Evolutionary conservation across 306 rosid species (phyloP).

Genomic region (Calophaca sinica): DNA sequence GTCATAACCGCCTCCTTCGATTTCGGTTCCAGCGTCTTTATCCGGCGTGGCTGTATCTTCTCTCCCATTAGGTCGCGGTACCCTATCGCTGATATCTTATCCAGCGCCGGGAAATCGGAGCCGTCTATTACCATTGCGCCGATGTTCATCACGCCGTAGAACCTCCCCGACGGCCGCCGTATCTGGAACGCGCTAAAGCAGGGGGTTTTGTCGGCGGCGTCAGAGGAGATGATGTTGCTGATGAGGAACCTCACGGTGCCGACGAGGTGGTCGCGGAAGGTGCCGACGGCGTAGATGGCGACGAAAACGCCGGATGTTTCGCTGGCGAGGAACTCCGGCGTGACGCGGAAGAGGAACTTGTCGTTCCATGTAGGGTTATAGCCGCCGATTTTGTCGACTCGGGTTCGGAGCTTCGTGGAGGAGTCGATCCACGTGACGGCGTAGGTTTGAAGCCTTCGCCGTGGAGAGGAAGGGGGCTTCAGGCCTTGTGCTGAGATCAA

Average conservation of each 20-base stretch:
- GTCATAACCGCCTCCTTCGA: neutral
- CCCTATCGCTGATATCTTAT: constrained; percentile 64
- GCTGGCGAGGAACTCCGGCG: constrained; percentile 70
- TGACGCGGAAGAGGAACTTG: constrained; percentile 80
- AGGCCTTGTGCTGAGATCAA: constrained; percentile 92
- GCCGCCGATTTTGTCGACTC: constrained; percentile 69
- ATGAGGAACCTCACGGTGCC: constrained; percentile 79
- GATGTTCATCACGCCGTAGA: constrained; percentile 78
- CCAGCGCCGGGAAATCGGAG: constrained; percentile 57
- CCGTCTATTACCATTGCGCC: constrained; percentile 61
- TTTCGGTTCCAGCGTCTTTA: constrained; percentile 26
- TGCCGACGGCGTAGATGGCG: constrained; percentile 72
- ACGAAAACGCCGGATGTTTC: constrained; percentile 75
- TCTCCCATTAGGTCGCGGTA: constrained; percentile 77
- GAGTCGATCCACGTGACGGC: constrained; percentile 76
- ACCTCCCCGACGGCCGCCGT: constrained; percentile 85
- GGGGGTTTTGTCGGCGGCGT: constrained; percentile 49
- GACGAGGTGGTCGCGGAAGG: constrained; percentile 63
- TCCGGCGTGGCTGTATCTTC: constrained; percentile 41
- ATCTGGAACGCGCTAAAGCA: constrained; percentile 78
- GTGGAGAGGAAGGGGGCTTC: constrained; percentile 54
- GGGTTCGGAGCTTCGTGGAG: constrained; percentile 67
- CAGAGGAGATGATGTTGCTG: constrained; percentile 60
- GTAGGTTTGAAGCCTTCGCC: constrained; percentile 65
- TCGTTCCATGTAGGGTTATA: constrained; percentile 94